Percentiles rank a stretch among this genome's conserved stretches.
Evolutionary conservation across 257 asterid genomes (phyloP).

Genomic region (Apocynum venetum): DNA sequence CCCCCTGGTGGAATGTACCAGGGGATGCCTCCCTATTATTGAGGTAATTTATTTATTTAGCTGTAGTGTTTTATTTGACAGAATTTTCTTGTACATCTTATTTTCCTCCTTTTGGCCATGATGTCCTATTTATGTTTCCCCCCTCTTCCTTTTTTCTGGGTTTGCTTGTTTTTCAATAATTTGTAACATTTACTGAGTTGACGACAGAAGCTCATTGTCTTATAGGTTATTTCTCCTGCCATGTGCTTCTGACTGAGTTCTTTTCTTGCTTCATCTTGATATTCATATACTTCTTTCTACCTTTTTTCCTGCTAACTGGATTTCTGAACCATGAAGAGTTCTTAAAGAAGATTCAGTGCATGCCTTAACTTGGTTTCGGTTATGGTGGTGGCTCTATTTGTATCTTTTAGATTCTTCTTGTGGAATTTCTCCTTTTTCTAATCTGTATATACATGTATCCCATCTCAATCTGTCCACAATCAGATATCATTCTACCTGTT

Average conservation of each 20-base stretch:
- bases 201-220: no score
- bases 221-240: neutral
- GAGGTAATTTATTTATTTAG: conserved; percentile 44
- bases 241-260: neutral
- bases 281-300: neutral
- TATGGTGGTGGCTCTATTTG: neutral
- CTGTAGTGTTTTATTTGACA: neutral
- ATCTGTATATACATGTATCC: no score
- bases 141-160: neutral
- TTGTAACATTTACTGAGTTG: neutral
- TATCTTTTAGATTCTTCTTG: neutral
- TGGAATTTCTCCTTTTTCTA: neutral
- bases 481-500: neutral
- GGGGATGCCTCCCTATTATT: conserved; percentile 82
- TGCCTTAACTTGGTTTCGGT: neutral
- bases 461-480: neutral
- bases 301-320: neutral
- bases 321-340: neutral
- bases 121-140: neutral
- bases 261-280: neutral
- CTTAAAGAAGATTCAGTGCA: neutral
- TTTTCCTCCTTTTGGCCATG: neutral
- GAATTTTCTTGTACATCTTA: neutral
- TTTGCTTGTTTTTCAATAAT: neutral
- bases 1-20: conserved; percentile 65